Evolutionary conservation across 257 asterid species (phyloP), one percentile per base, ranked within the genome.

Genomic region (Fraxinus quadrangulata): DNA sequence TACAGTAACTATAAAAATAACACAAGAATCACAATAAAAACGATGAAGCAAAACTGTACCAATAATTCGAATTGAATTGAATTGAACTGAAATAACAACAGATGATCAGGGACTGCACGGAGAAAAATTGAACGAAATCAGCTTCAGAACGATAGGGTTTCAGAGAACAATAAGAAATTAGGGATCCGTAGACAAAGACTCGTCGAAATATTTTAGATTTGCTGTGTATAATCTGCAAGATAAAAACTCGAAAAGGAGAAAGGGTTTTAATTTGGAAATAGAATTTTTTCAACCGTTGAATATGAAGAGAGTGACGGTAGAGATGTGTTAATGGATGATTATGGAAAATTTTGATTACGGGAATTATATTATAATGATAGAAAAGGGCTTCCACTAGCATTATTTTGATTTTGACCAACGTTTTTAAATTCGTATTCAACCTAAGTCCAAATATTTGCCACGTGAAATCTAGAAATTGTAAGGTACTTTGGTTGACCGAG

Each of bases 111-210:
- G 75, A 84, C 83, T 81, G 80, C 8, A 39, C 70, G 76, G 77
- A 80, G 31, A 49, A 72, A 74, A 69, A 69, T 17, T 34, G 33
- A 81, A 69, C 73, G 56, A 47, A 47, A 47, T n/a, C 1, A 78
- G 79, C 84, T 71, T 13, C 24, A 36, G 82, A 80, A 70, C 78
- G 76, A 37, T 78, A 74, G 83, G 85, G 80, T 79, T 85, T 76
- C 31, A n/a, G 72, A 59, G 14, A 23, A 72, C 7, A 42, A n/a
- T 26, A 78, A 66, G 26, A 63, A 70, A 36, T 78, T 84, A 78
- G 89, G 91, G 89, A 87, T 87, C 89, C 75, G 39, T 34, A 13
- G 83, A 75, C 72, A 71, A 78, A 78, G 76, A 74, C 31, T 66
- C 61, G 34, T 65, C 28, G 79, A 37, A 39, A 65, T 23, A 66